These are phyloP conservation scores for Paramarasmius palmivorus DNA, from an alignment of 1,284 basidiomycete species.

Conservation along the genomic window DNA sequence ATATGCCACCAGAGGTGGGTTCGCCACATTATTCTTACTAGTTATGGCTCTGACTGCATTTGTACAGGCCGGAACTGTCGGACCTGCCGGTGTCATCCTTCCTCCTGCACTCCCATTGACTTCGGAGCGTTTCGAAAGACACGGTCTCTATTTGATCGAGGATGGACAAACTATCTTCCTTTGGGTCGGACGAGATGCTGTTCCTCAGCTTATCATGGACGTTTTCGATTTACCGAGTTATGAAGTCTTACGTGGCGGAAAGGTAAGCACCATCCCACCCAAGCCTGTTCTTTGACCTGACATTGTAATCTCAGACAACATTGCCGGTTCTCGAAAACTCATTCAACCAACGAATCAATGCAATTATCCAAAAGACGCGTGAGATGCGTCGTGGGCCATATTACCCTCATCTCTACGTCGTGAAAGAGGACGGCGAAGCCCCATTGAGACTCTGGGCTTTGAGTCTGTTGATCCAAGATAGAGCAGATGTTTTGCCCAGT, in stretches of 20 bases:
- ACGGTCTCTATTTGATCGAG: conserved; percentile 96
- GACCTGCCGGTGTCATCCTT: conserved; percentile 80
- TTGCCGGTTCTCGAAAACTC: conserved; percentile 88
- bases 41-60: neutral
- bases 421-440: conserved; percentile 98
- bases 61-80: conserved; percentile 73
- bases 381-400: conserved; percentile 91
- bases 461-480: conserved; percentile 92
- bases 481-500: conserved; percentile 91
- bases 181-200: conserved; percentile 96
- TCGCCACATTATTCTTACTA: neutral
- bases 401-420: conserved; percentile 93
- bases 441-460: conserved; percentile 93
- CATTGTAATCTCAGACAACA: conserved; percentile 61
- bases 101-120: conserved; percentile 90
- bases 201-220: conserved; percentile 91
- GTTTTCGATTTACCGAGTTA: conserved; percentile 93
- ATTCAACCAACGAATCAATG: conserved; percentile 93
- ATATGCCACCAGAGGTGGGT: conserved; percentile 88
- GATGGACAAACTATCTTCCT: conserved; percentile 98
- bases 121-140: conserved; percentile 91
- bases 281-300: conserved; percentile 3
- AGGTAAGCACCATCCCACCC: too few species aligned
- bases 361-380: conserved; percentile 89
- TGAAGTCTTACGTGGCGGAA: conserved; percentile 88